Evolutionary conservation across 768 basidiomycete genomes (phyloP), one percentile per base, ranked within the genome.

Genomic region (Suillus subaureus): DNA sequence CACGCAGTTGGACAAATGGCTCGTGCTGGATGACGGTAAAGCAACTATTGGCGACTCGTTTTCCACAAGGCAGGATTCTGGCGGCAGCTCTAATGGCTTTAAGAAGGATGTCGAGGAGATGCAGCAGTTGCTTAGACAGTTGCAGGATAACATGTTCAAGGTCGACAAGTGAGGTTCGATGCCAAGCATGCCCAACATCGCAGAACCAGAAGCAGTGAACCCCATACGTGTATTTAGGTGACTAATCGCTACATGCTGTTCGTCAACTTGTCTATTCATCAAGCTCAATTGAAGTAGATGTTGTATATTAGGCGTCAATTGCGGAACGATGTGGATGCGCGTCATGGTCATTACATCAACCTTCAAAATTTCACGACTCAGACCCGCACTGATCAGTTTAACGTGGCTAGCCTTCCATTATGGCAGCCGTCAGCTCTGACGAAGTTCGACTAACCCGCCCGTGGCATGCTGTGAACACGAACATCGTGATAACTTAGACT

Each of bases 1-100:
- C 26, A 74, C 83, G 28, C 95, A 96, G 77, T 80, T 98, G 51
- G 90, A 95, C 70, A 81, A 86, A 64, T 97, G 93, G 93, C 80
- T 93, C 42, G 71, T 75, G 5, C 77, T 84, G 63, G 95, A 97
- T 71, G 95, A 97, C 70, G 91, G 91, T 3, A 85, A 81, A 68
- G 57, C 79, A 6, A 87, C 86, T 3, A 72, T 79, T 1, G 73
- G 78, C 31, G 92, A 92, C 64, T 90, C 89, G 15, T 87, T 81
- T 43, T 72, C 73, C 15, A 72, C 70, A 40, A 79, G 76, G 64
- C 74, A 74, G 12, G 79, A 80, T 51, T 75, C 80, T 11, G 74
- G 83, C 3, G 77, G 82, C 23, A 87, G 85, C 69, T 78, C 80
- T 31, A 88, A 87, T 70, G 89, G 85, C 1, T 82, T 94, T 61